Conservation (phyloP, 225 moss, liverwort and hornwort species). For the Pseudisothecium myosuroides region DNA sequence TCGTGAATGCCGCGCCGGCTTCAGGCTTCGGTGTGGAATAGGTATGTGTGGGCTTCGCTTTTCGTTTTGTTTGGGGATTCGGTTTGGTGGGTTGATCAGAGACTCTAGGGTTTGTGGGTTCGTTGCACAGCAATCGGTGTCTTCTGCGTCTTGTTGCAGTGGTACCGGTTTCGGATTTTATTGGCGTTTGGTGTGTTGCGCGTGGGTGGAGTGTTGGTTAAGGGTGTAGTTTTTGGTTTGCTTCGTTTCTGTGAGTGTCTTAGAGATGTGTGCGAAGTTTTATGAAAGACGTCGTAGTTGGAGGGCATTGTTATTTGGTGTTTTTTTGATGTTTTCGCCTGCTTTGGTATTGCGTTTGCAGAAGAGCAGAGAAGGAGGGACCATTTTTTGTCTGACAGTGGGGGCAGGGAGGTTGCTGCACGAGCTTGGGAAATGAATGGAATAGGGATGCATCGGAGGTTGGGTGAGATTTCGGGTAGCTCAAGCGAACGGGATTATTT, state of each 20-base stretch:
- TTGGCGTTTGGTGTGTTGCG: not conserved
- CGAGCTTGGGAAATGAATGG: not conserved
- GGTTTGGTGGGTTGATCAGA: not conserved
- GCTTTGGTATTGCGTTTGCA: not conserved
- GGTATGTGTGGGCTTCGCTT: not conserved
- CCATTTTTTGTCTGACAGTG: not conserved
- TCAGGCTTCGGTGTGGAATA: not conserved
- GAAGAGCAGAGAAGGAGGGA: not conserved
- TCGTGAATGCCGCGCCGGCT: not conserved
- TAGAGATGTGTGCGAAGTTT: not conserved
- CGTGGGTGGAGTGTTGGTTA: not conserved
- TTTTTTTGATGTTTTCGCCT: not conserved
- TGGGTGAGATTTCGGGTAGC: not conserved
- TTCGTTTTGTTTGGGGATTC: not conserved
- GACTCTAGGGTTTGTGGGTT: not conserved
- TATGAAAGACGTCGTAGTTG: not conserved
- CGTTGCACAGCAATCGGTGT: not conserved
- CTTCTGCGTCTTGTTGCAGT: not conserved
- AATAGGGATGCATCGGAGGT: not conserved
- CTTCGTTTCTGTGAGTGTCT: not conserved
- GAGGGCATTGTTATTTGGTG: not conserved
- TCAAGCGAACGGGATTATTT: not conserved
- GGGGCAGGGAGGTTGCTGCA: not conserved
- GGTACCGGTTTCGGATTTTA: not conserved
- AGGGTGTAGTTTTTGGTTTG: not conserved